These are phyloP conservation scores for Coemansia sp. DNA, from an alignment of 192 early-diverging fungal species.

Conservation along the genomic window DNA sequence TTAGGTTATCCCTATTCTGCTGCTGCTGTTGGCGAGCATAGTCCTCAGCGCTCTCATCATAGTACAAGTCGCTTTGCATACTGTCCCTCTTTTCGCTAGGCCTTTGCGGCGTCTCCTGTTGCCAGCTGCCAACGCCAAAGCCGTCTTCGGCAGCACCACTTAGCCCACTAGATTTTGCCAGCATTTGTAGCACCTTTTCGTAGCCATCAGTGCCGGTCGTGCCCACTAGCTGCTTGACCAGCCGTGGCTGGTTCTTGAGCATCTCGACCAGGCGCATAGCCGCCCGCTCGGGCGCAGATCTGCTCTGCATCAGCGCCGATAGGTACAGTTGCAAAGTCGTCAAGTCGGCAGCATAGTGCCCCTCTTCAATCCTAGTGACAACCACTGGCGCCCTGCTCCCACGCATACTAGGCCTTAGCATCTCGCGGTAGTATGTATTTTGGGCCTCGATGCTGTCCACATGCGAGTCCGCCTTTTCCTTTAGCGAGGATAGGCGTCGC, in stretches of 20 bases:
- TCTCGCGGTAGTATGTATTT: slow-evolving; percentile 46
- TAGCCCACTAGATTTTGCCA: slow-evolving; percentile 26
- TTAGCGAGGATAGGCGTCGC: slow-evolving; percentile 28
- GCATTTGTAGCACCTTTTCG: slow-evolving; percentile 45
- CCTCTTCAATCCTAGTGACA: slow-evolving; percentile 46
- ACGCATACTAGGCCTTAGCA: slow-evolving; percentile 35
- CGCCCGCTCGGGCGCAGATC: slow-evolving; percentile 40
- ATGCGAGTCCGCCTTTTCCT: slow-evolving; percentile 34
- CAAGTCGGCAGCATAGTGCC: slow-evolving; percentile 33
- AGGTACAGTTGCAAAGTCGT: slow-evolving; percentile 48
- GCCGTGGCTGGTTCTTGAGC: slow-evolving; percentile 35
- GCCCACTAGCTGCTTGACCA: slow-evolving; percentile 41
- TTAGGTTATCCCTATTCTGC: not conserved
- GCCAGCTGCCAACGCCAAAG: not conserved
- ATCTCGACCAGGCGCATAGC: slow-evolving; percentile 45
- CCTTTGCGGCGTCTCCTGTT: not conserved
- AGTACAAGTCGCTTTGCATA: slow-evolving; percentile 10
- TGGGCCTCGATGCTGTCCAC: slow-evolving; percentile 22
- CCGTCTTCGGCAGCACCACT: not conserved
- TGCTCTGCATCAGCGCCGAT: slow-evolving; percentile 42
- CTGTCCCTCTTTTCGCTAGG: slow-evolving; percentile 3
- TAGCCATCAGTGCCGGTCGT: slow-evolving; percentile 20
- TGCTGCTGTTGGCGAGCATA: slow-evolving; percentile 6
- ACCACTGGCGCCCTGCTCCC: slow-evolving; percentile 38
- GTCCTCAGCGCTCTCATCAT: slow-evolving; percentile 17